A percentile compares a stretch with the other conserved stretches of the same genome.
Conservation (phyloP, 192 early-diverging fungal species). For the Coemansia sp. region DNA sequence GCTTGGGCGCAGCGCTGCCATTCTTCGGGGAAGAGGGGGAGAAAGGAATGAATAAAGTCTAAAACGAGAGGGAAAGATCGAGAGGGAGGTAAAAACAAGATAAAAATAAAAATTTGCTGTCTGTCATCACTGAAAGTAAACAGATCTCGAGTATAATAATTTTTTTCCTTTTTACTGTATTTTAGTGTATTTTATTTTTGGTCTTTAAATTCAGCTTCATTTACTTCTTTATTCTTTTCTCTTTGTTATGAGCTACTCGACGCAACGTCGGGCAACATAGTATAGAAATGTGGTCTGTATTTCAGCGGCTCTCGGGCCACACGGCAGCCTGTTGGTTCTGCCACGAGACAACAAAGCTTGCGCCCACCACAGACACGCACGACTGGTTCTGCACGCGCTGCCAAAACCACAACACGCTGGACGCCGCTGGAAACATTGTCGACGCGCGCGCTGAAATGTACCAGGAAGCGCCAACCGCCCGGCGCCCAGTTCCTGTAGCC, state of each 20-base stretch:
- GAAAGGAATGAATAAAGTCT: no score
- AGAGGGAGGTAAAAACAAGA: background rate
- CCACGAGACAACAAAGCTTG: slow-evolving; percentile 12
- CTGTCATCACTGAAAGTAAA: background rate
- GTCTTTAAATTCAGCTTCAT: background rate
- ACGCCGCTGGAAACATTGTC: slow-evolving; percentile 34
- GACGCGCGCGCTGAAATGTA: slow-evolving; percentile 42
- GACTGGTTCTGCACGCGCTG: slow-evolving; percentile 48
- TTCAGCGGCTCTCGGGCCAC: slow-evolving; percentile 9
- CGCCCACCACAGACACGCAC: slow-evolving; percentile 10
- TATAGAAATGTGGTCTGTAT: slow-evolving; percentile 34
- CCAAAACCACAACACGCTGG: slow-evolving; percentile 42
- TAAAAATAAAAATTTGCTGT: background rate
- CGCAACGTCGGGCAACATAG: no score
- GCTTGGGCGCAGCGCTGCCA: background rate
- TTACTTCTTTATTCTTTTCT: background rate
- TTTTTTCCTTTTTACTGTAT: no score
- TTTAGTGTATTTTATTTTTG: background rate
- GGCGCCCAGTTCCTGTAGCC: no score
- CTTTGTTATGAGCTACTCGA: slow-evolving; percentile 4
- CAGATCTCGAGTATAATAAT: no score
- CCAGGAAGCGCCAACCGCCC: slow-evolving; percentile 21
- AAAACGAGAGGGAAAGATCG: no score
- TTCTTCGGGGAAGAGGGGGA: background rate
- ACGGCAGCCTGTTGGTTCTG: slow-evolving; percentile 49